phyloP scores from a whole-genome alignment of 257 asterid species.

The Nicotiana knightiana region DNA sequence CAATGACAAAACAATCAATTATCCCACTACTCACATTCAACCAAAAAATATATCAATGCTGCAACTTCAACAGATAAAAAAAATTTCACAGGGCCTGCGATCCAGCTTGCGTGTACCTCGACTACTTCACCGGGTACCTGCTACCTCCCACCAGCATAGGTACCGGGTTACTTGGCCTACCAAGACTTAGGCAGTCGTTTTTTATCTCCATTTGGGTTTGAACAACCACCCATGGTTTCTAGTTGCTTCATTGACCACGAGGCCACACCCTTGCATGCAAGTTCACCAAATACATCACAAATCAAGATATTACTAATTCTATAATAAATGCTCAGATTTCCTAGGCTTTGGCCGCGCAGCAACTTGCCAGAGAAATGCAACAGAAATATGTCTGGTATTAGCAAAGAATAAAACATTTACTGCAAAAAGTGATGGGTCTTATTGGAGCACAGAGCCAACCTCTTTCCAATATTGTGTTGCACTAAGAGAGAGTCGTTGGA shows the following conservation, averaged over 20 bases:
- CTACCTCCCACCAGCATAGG: neutral
- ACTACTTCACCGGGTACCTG: neutral
- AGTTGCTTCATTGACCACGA: neutral
- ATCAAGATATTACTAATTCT: too few relatives aligned
- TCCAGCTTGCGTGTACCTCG: neutral
- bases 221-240: neutral
- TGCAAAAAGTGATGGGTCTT: neutral
- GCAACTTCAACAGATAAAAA: too few relatives aligned
- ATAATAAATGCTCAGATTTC: too few relatives aligned
- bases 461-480: slow-evolving; percentile 47
- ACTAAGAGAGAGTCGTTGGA: slow-evolving; percentile 52
- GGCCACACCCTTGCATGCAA: neutral
- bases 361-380: too few relatives aligned
- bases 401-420: neutral
- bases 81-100: neutral
- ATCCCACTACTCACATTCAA: neutral
- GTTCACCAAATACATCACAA: neutral
- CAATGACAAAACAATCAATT: neutral
- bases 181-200: neutral
- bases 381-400: too few relatives aligned
- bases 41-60: neutral
- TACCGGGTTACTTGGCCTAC: neutral
- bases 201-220: neutral
- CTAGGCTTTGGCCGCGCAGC: too few relatives aligned
- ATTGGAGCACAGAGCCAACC: slow-evolving; percentile 29